phyloP scores from a whole-genome alignment of 2,329 filamentous ascomycete species.

The Xylaria digitata region DNA sequence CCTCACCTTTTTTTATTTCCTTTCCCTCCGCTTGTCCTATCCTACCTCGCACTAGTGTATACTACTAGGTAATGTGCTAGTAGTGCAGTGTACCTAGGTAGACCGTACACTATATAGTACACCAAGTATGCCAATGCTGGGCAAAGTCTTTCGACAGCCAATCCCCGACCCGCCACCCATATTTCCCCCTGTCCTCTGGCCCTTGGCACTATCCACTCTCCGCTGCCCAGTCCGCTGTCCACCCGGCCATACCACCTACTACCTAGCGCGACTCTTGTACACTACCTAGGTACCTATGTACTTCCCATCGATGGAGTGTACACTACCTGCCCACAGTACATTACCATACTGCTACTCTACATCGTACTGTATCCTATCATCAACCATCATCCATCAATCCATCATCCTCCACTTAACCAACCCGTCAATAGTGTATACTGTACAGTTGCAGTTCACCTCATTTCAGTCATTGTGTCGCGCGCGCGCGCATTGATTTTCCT shows the following conservation, averaged over 20 bases:
- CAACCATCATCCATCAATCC: slow-evolving; percentile 10
- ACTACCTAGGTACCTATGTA: not conserved
- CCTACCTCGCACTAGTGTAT: not conserved
- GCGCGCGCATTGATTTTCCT: slow-evolving; percentile 17
- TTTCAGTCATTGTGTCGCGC: slow-evolving; percentile 22
- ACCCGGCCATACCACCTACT: no score
- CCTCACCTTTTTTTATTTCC: slow-evolving; percentile 5
- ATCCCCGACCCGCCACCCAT: not conserved
- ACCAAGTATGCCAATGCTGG: not conserved
- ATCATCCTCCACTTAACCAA: slow-evolving; percentile 31
- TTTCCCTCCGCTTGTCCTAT: slow-evolving; percentile 1
- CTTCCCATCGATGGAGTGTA: no score
- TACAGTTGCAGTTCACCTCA: slow-evolving; percentile 27
- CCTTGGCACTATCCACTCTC: slow-evolving; percentile 9
- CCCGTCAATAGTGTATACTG: slow-evolving; percentile 6
- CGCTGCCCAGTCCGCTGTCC: slow-evolving; percentile 17
- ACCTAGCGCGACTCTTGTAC: no score
- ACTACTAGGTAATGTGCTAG: not conserved
- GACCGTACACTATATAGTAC: no score
- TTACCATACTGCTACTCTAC: not conserved
- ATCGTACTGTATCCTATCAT: slow-evolving; percentile 13
- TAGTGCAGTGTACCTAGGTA: no score
- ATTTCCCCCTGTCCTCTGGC: slow-evolving; percentile 1
- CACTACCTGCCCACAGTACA: not conserved
- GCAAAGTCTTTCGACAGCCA: not conserved